Base-by-base conservation (phyloP, 2,329 filamentous ascomycete genomes). In the Botrytis cinerea region DNA sequence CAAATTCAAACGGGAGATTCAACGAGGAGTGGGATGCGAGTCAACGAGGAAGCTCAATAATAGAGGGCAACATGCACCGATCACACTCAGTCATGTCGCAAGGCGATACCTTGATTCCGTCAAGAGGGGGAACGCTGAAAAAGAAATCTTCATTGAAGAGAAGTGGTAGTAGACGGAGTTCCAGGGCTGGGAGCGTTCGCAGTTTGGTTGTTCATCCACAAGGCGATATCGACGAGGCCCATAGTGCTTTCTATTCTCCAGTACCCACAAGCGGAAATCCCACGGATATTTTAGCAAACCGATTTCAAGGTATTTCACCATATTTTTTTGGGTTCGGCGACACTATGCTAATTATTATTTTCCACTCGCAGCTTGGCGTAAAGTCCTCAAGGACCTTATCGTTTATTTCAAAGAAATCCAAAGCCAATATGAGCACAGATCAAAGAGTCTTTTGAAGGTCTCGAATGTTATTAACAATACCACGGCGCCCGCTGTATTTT, bases 321-420 rank as follows among this genome's bases (percentile, higher is more conserved):
- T n/a, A 59, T 12, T 57, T 25, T 22, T 32, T n/a, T 32, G 2
- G 32, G 4, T 25, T 45, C 25, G 16, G 28, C 32, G 61, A n/a
- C 59, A 60, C 32, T 40, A 59, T 28, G 40, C 46, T 70, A n/a
- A 51, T 51, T 40, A 61, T 74, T 73, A n/a, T 54, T 22, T 54
- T 60, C 45, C 64, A 35, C 70, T 70, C 72, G 72, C 78, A 97
- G 94, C 93, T 70, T 99, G 96, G 96, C 90, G 96, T 79, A 97
- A 97, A 84, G 88, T 98, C 22, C 88, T 99, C 71, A 98, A 98
- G 82, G 95, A 98, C 77, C 87, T 98, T 62, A 97, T 98, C 77
- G 85, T 92, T 73, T 98, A 97, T 82, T 98, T 98, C 82, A 91
- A 93, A 78, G 96, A 98, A 82, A 90, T 98, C 64, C 94, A 97